Evolutionary conservation across 176 grass and related monocot genomes (phyloP).

Genomic region (Hyparrhenia diplandra): DNA sequence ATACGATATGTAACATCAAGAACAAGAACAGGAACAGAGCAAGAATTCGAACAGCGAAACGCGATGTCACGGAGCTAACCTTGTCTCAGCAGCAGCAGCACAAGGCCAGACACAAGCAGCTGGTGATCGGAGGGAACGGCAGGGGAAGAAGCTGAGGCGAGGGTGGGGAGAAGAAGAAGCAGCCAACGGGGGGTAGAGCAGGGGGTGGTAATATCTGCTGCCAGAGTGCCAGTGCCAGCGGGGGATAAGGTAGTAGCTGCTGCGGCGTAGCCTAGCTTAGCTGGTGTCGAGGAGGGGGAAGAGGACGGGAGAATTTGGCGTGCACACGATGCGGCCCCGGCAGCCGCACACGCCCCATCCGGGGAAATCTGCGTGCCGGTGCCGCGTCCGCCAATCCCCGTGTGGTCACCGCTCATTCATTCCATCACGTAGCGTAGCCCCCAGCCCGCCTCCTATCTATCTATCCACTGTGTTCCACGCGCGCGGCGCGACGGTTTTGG

Average conservation of each 20-base stretch:
- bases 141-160: neutral
- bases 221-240: neutral
- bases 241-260: constrained; percentile 28
- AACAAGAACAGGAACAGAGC: too few species aligned
- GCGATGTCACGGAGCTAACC: neutral
- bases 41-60: too few species aligned
- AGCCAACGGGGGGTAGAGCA: neutral
- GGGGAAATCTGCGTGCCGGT: constrained; percentile 12
- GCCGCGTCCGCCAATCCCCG: constrained; percentile 2
- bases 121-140: neutral
- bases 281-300: neutral
- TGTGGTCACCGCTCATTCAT: constrained; percentile 28
- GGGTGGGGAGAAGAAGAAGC: neutral
- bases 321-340: constrained; percentile 35
- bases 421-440: neutral
- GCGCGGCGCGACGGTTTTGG: constrained; percentile 2
- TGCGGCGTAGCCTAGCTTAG: neutral
- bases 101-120: too few species aligned
- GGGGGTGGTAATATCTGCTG: neutral
- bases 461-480: neutral
- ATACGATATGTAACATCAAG: neutral
- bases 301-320: constrained; percentile 23
- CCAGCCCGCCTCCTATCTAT: neutral
- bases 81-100: neutral
- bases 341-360: constrained; percentile 72